Evolutionary conservation across 2,329 filamentous ascomycete species (phyloP).

Genomic region (Claviceps pazoutovae): DNA sequence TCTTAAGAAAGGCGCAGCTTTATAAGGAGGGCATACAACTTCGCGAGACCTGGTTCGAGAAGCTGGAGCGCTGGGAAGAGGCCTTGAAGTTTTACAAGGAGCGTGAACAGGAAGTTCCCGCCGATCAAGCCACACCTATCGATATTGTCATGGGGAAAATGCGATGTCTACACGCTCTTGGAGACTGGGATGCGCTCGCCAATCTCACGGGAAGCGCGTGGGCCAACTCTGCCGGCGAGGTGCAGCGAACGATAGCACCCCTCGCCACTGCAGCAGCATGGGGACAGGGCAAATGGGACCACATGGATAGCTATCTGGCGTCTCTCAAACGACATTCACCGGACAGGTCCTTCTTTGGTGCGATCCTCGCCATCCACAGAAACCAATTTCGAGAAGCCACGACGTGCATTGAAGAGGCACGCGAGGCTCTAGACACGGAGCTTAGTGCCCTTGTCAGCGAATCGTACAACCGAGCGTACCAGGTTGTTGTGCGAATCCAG

Average conservation of each 20-base stretch:
- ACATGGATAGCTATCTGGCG: conserved; percentile 93
- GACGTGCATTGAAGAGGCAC: conserved; percentile 78
- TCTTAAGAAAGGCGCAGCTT: conserved; percentile 85
- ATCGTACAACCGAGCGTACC: conserved; percentile 93
- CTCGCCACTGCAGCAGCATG: conserved; percentile 91
- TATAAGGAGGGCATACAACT: conserved; percentile 89
- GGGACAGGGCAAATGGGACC: conserved; percentile 92
- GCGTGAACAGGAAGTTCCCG: conserved; percentile 56
- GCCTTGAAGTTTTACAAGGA: conserved; percentile 84
- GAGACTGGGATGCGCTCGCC: conserved; percentile 92
- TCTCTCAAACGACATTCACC: conserved; percentile 91
- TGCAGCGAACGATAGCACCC: conserved; percentile 81
- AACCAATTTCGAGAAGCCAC: conserved; percentile 90
- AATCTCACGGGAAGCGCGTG: conserved; percentile 84
- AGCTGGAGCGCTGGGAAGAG: conserved; percentile 95
- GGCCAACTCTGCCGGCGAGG: conserved; percentile 75
- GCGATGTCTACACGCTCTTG: conserved; percentile 91
- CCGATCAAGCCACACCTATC: conserved; percentile 50
- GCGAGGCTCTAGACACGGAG: conserved; percentile 89
- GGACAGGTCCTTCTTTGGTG: conserved; percentile 93
- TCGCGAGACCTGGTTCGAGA: conserved; percentile 98
- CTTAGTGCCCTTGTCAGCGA: conserved; percentile 93
- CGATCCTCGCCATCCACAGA: conserved; percentile 84
- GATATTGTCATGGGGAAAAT: conserved; percentile 99
- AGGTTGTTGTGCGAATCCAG: conserved; percentile 94